Evolutionary conservation across 2,329 filamentous ascomycete genomes (phyloP), one percentile per base, ranked within the genome.

Genomic region (Penicillium sp.): DNA sequence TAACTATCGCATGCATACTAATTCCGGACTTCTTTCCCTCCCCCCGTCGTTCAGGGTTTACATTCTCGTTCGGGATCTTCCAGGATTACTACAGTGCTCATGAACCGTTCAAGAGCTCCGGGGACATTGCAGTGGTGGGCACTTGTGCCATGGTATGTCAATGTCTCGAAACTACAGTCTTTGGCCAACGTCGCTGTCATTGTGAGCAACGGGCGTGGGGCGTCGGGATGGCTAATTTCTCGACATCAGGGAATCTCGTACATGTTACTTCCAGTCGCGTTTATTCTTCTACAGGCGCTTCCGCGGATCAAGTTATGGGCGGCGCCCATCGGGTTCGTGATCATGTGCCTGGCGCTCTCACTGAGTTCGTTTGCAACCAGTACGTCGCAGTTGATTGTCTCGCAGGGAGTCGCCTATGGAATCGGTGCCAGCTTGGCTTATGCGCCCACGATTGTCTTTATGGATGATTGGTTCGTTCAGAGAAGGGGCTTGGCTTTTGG

Each of bases 41-140:
- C 18, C 18, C 18, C 18, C 18, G 18, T 18, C 18, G 3, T 11
- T n/a, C 32, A 56, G 53, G 53, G 4, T 56, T 56, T 35, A 54
- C 53, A 6, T 56, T 56, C 13, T 54, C 53, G 0, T 56, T 46
- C 36, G 53, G 53, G 11, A 76, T 88, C 25, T 87, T 88, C 59
- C 83, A 87, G 56, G 76, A 83, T 44, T 84, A 85, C 64, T 88
- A 88, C 63, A 77, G 73, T 33, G 76, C 72, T 1, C 74, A 83
- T 49, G 73, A 74, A 4, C 77, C 80, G 1, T 87, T 87, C 47
- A 53, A 63, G 43, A 56, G 57, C 24, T 62, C 75, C 0, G 70
- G 73, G 38, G 55, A 61, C 26, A 80, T 86, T 43, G 76, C 83
- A 28, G 72, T 81, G 11, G 81, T 88, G 46, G 84, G 84, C 1